Conservation (phyloP, 2,329 filamentous ascomycete species). For the Aspergillus terreus region DNA sequence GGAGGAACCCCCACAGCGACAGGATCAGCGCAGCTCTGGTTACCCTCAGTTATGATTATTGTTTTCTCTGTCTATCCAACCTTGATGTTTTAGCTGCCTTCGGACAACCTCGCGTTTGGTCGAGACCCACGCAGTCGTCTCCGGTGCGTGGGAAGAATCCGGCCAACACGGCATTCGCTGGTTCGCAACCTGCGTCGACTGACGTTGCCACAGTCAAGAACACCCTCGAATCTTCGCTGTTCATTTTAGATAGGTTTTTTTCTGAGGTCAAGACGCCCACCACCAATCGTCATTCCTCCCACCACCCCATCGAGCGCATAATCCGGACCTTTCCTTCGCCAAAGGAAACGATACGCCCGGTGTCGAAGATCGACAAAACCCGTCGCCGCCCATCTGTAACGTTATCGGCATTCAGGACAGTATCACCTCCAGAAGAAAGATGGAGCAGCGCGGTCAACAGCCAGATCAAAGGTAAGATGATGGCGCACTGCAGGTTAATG, state of each 20-base stretch:
- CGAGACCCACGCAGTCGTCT: not conserved
- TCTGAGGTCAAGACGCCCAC: no score
- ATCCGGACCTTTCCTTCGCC: not conserved
- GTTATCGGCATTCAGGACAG: not conserved
- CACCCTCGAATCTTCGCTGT: not conserved
- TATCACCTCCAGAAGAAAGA: not conserved
- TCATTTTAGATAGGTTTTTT: not conserved
- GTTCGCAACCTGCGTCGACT: not conserved
- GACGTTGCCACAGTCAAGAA: not conserved
- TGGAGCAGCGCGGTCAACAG: constrained; percentile 5
- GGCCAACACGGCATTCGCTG: not conserved
- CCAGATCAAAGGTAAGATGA: constrained; percentile 9
- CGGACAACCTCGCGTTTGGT: no score
- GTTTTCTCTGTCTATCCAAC: no score
- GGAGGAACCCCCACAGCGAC: no score
- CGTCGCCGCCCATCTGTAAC: not conserved
- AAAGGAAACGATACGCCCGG: not conserved
- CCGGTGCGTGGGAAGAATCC: not conserved
- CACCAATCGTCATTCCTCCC: no score
- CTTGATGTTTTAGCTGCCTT: no score
- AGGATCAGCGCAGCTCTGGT: no score
- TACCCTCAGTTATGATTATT: no score
- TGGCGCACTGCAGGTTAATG: not conserved
- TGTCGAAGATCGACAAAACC: not conserved
- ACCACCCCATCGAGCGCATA: no score